These are phyloP conservation scores for Gynandropsis gynandra DNA, from an alignment of 345 rosid species.

Conservation along the genomic window DNA sequence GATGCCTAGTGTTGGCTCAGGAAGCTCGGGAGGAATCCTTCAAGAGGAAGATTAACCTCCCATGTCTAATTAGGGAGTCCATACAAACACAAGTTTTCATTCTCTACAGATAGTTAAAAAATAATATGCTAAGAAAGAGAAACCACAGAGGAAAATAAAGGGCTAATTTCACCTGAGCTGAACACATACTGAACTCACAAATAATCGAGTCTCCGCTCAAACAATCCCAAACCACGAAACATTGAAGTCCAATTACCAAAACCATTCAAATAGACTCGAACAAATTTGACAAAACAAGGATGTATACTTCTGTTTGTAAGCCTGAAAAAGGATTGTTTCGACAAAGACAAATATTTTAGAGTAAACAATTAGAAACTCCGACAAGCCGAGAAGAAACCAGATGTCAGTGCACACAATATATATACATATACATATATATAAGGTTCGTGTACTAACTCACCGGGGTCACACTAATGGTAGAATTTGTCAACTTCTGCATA, in stretches of 20 bases:
- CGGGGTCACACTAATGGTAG: constrained; percentile 62
- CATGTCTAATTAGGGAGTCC: constrained; percentile 96
- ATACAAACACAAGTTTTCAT: constrained; percentile 85
- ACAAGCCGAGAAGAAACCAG: not conserved
- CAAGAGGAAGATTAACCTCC: constrained; percentile 98
- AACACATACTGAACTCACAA: constrained; percentile 3
- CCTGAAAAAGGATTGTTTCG: not conserved
- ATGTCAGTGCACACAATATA: too few relatives aligned
- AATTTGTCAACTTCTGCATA: constrained; percentile 58
- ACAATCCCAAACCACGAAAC: not conserved
- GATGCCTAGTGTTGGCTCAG: too few relatives aligned
- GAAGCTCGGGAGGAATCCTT: constrained; percentile 99
- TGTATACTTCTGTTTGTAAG: constrained; percentile 2
- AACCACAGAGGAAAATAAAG: constrained; percentile 5
- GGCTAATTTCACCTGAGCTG: constrained; percentile 1
- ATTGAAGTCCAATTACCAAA: not conserved
- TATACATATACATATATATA: constrained; percentile 19
- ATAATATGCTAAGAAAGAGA: constrained; percentile 1
- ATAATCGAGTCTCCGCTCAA: not conserved
- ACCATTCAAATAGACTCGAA: not conserved
- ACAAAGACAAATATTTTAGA: constrained; percentile 5
- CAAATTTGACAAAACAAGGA: constrained; percentile 1
- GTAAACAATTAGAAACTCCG: not conserved
- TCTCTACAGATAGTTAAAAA: constrained; percentile 34
- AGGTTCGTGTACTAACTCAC: constrained; percentile 28